A percentile compares a stretch with the other conserved stretches of the same genome.
Evolutionary conservation across 2,329 filamentous ascomycete species (phyloP).

Genomic region (Epichloe bromicola): DNA sequence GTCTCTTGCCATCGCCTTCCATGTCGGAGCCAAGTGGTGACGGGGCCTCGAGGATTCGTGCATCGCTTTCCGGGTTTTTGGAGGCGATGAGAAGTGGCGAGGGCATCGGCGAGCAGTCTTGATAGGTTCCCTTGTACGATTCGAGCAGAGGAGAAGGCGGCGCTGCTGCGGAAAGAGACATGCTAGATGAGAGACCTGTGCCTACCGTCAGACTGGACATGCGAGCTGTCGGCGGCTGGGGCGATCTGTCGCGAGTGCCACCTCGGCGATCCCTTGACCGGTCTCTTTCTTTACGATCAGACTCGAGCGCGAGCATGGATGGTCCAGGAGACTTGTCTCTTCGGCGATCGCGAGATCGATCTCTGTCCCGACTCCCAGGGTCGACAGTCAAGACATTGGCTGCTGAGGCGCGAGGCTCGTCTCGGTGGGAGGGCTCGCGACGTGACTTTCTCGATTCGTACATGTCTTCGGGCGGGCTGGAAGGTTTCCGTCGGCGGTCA

Average conservation of each 20-base stretch:
- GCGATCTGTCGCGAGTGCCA: conserved; percentile 29
- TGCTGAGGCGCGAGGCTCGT: conserved; percentile 25
- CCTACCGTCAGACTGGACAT: conserved; percentile 42
- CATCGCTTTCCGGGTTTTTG: conserved; percentile 34
- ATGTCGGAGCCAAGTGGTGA: conserved; percentile 39
- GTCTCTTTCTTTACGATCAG: conserved; percentile 9
- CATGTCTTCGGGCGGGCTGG: conserved; percentile 10
- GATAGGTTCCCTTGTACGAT: conserved; percentile 86
- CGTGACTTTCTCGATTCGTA: conserved; percentile 10
- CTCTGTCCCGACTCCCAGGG: conserved; percentile 21
- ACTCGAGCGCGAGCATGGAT: conserved; percentile 11
- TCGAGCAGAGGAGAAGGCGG: conserved; percentile 79
- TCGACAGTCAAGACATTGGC: conserved; percentile 31
- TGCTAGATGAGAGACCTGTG: conserved; percentile 25
- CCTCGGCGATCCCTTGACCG: conserved; percentile 20
- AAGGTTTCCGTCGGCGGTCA: conserved; percentile 1
- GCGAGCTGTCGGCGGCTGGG: conserved; percentile 33
- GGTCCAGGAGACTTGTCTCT: conserved; percentile 17
- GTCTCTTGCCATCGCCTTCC: conserved; percentile 29
- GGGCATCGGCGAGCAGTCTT: conserved; percentile 89
- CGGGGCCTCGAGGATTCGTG: conserved; percentile 33
- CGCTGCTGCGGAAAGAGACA: conserved; percentile 40
- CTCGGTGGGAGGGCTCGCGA: conserved; percentile 12
- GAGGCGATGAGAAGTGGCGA: conserved; percentile 55
- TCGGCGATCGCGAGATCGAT: conserved; percentile 21